Evolutionary conservation across 768 basidiomycete genomes (phyloP), one percentile per base, ranked within the genome.

Genomic region (Rhizopogon vinicolor): DNA sequence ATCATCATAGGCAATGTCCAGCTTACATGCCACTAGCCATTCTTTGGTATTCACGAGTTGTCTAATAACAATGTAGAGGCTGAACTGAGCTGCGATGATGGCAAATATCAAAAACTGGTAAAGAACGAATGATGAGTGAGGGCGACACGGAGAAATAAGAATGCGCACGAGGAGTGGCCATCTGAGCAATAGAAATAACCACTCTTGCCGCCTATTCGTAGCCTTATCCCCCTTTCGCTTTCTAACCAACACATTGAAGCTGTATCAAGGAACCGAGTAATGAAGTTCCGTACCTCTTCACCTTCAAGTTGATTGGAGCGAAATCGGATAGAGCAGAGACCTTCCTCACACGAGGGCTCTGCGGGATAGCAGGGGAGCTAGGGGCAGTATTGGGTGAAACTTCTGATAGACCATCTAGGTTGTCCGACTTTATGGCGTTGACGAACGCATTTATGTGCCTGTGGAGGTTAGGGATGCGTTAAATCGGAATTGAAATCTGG

Each of bases 11-110:
- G 2, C 55, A 37, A 18, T 13, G 45, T n/a, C 22, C 10, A 41
- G 67, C 76, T 61, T 66, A 94, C 94, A 98, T 45, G 93, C 93
- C 25, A 87, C 84, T 43, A 96, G 67, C 83, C 86, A 98, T 72
- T 99, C 96, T 67, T 97, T 92, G 4, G 91, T 80, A 65, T 98
- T 98, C 42, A 99, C 97, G 16, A 96, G 64, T 68, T 99, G 96
- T 14, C 96, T 78, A 45, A 93, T 91, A 37, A 91, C 60, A 40
- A 98, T 82, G 63, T 99, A 99, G 28, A 89, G 68, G 13, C 89
- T 78, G 67, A 98, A 98, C 69, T 98, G 89, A 13, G 77, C 77
- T 40, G 83, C 78, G 54, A 98, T 97, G 70, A 97, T 82, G 5
- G 85, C 52, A 62, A 92, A 91, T 35, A 98, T 90, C 58, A 96